These are phyloP conservation scores for Gossypium raimondii DNA, from an alignment of 345 rosid species.

Conservation along the genomic window DNA sequence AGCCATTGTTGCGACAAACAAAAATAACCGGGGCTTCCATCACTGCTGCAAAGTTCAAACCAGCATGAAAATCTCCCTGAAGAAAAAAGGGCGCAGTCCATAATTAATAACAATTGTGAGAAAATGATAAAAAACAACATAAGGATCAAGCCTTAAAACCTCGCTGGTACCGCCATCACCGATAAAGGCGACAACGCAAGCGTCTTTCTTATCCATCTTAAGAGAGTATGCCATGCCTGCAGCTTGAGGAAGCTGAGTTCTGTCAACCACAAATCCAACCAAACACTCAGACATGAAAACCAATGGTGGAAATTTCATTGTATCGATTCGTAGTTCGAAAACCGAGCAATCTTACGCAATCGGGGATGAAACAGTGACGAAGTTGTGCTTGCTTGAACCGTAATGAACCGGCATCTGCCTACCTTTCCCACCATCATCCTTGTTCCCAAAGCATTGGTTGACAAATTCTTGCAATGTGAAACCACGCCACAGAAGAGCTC, in stretches of 20 bases:
- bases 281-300: background rate
- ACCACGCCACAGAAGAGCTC: constrained; percentile 73
- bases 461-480: constrained; percentile 67
- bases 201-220: constrained; percentile 67
- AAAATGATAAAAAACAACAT: background rate
- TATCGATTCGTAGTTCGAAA: background rate
- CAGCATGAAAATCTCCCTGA: constrained; percentile 91
- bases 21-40: constrained; percentile 67
- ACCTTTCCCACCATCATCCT: constrained; percentile 71
- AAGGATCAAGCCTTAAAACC: constrained; percentile 30
- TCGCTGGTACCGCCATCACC: constrained; percentile 87
- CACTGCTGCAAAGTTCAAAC: constrained; percentile 82
- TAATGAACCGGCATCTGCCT: constrained; percentile 86
- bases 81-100: constrained; percentile 3
- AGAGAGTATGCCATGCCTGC: constrained; percentile 71
- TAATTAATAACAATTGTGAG: background rate
- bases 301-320: background rate
- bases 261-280: constrained; percentile 13
- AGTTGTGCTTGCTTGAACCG: constrained; percentile 62
- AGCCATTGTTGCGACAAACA: constrained; percentile 81
- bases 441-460: constrained; percentile 67
- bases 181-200: constrained; percentile 53
- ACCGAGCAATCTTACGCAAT: constrained; percentile 44
- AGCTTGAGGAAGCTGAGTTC: constrained; percentile 83
- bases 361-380: constrained; percentile 71